Base-by-base conservation (phyloP, 176 grass and related monocot species). In the Bothriochloa decipiens region DNA sequence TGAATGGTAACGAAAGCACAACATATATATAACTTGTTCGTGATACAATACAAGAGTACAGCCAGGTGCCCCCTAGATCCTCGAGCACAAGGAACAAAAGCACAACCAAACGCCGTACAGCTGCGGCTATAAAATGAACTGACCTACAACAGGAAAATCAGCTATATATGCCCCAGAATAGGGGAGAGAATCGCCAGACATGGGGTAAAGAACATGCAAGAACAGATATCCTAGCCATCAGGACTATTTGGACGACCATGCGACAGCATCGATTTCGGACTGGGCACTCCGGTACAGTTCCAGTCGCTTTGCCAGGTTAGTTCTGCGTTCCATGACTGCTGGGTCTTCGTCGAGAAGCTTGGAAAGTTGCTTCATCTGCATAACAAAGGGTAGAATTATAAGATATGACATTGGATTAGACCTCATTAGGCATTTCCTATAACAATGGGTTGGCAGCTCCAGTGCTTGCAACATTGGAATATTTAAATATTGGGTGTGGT, bases 281-380 rank as follows among this genome's bases (percentile, higher is more conserved):
- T 97, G 95, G 6, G 95, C 95, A 1, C 82, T 93, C 88, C 90
- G 86, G 77, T 97, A 97, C 41, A 97, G 66, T 78, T 94, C 95
- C 50, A 94, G 80, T 75, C 92, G 89, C 87, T 97, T 94, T 23
- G 95, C 92, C 23, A 97, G 86, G 60, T 90, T 90, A 22, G 82
- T 81, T 80, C 95, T 88, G 27, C 90, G 92, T 37, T 94, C 95
- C 95, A 94, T 97, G 40, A 97, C 92, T 17, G 90, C 88, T 0
- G 92, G 95, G 47, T 94, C 95, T 89, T 97, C 95, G 0, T 97
- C 95, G 7, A 97, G 88, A 28, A 97, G 73, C 65, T 94, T 94
- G 0, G 92, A 92, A 27, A 94, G 92, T 75, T 97, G 95, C 82
- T 89, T 91, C 26, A 87, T 91, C 95, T 97, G 84, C 60, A 89